Base-by-base conservation (phyloP, 805 yeast genomes). In the Wickerhamomyces mucosus region DNA sequence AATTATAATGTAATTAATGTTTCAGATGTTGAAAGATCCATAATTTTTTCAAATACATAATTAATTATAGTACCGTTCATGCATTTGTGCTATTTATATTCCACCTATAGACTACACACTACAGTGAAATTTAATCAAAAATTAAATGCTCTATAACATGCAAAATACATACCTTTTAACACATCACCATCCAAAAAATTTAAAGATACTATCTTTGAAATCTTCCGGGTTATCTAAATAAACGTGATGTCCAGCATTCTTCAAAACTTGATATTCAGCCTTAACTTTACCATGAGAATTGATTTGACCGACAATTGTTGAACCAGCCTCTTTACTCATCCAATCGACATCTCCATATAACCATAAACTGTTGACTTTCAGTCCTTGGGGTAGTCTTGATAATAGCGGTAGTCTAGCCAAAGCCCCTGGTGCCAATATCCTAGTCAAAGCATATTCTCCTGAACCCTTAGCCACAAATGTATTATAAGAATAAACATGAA, bases 291-390 rank as follows among this genome's bases (percentile, higher is more conserved):
- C 48, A 1, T 31, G 25, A 14, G 28, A 25, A 16, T 55, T 48
- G 29, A 63, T 52, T 28, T 52, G 53, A 10, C 57, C 48, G 12
- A 59, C 63, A 32, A 61, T 58, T 23, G 64, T 57, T 24, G 58
- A 48, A 3, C 85, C 85, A 10, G 78, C 80, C 28, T 61, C 64
- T 32, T 63, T 69, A 38, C 71, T 70, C 84, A 77, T 77, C 85
- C 85, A 77, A 50, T 77, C 85, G 23, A 53, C 57, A 37, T 75
- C 82, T 8, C 85, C 85, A 43, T 77, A 77, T 16, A 75, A 39
- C 77, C 80, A 74, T 19, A 74, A 50, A 11, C 46, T 35, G 6
- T 48, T 45, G 20, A 43, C 39, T 27, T 42, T 36, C 40, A 37
- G 46, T 30, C 63, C 52, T 28, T 41, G 56, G 12, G 61, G 74